Percentiles rank a stretch among this genome's conserved stretches.
phyloP scores from a whole-genome alignment of 306 rosid species.

The Acacia crassicarpa region DNA sequence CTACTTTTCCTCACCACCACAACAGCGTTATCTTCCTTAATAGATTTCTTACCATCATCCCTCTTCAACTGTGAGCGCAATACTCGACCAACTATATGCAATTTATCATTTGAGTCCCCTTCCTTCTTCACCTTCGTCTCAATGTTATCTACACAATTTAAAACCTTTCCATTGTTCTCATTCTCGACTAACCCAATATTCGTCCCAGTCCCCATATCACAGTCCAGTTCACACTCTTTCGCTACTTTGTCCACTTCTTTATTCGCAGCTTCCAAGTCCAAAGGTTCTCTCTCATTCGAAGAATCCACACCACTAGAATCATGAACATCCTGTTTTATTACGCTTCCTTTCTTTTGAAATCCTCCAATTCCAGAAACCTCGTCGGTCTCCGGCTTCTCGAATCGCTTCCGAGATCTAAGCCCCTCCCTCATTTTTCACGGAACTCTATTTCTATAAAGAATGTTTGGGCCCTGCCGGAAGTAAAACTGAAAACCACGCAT shows the following conservation, averaged over 20 bases:
- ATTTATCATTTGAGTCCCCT: not conserved
- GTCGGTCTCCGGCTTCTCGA: constrained; percentile 29
- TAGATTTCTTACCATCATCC: constrained; percentile 28
- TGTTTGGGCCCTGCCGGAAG: constrained; percentile 18
- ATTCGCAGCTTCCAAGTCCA: constrained; percentile 32
- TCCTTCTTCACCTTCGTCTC: constrained; percentile 38
- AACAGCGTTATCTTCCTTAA: constrained; percentile 33
- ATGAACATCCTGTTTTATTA: constrained; percentile 19
- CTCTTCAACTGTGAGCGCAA: constrained; percentile 59
- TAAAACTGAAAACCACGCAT: constrained; percentile 27
- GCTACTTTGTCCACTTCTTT: constrained; percentile 13
- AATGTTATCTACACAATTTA: constrained; percentile 28
- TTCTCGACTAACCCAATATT: constrained; percentile 42
- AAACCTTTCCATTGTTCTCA: constrained; percentile 37
- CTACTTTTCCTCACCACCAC: constrained; percentile 25
- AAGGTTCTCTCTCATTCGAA: constrained; percentile 22
- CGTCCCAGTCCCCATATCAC: constrained; percentile 26
- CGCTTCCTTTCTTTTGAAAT: constrained; percentile 28
- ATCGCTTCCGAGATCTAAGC: constrained; percentile 54
- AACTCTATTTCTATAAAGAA: constrained; percentile 43
- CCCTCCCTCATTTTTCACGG: constrained; percentile 68
- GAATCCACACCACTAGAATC: constrained; percentile 38
- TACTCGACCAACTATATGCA: constrained; percentile 45
- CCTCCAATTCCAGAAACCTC: constrained; percentile 26
- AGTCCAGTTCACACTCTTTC: constrained; percentile 37